phyloP scores from a whole-genome alignment of 2,329 filamentous ascomycete species.

The Zymoseptoria passerinii region DNA sequence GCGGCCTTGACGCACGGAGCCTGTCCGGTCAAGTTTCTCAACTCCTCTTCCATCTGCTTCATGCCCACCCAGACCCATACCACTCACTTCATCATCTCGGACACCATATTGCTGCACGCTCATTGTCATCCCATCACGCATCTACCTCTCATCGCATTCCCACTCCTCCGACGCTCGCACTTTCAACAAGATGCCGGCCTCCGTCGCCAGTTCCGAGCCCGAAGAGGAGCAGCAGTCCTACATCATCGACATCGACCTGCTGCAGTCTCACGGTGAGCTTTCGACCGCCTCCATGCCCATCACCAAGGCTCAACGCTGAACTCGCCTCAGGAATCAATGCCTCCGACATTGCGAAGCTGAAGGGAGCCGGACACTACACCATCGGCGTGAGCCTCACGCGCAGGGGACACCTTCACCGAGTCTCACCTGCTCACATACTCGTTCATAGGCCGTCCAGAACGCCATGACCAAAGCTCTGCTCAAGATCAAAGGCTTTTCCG shows the following conservation, averaged over 20 bases:
- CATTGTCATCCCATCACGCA: background rate
- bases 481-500: constrained; percentile 63
- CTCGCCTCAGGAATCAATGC: constrained; percentile 48
- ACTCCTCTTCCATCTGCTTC: background rate
- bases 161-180: background rate
- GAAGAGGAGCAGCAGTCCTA: constrained; percentile 46
- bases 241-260: constrained; percentile 58
- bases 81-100: background rate
- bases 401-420: background rate
- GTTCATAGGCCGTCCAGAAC: constrained; percentile 48
- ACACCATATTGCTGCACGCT: background rate
- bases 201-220: constrained; percentile 45
- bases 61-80: background rate
- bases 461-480: constrained; percentile 52
- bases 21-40: background rate
- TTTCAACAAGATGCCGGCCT: constrained; percentile 40
- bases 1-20: background rate
- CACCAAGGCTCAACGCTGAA: background rate
- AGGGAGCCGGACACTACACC: constrained; percentile 54
- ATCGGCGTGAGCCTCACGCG: constrained; percentile 43
- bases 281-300: background rate
- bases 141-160: background rate
- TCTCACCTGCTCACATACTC: background rate
- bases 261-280: constrained; percentile 52
- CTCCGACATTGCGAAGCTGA: constrained; percentile 58